Evolutionary conservation across 495 filamentous ascomycete species (phyloP).

Genomic region (Beverwykella pulmonaria): DNA sequence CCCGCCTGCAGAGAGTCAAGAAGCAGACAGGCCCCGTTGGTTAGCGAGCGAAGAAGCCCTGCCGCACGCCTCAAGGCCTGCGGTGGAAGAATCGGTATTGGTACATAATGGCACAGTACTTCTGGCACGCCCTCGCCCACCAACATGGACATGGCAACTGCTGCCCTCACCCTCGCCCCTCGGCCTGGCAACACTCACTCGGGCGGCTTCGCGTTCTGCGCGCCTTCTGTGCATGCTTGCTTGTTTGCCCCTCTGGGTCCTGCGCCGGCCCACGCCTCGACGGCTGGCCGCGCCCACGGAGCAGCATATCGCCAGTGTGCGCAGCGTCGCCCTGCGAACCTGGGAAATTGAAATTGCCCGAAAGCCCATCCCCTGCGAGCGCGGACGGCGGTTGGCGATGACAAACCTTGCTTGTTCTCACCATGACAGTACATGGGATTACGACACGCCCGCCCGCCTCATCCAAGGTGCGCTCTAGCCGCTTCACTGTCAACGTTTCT

Average conservation of each 20-base stretch:
- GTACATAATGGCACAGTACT: no score
- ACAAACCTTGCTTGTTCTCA: neutral
- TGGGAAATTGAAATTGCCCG: conserved; percentile 3
- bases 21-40: neutral
- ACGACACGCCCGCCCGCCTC: neutral
- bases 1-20: neutral
- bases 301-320: neutral
- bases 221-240: no score
- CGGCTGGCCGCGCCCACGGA: neutral
- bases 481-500: neutral
- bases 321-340: neutral
- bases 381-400: neutral
- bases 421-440: neutral
- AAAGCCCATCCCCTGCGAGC: neutral
- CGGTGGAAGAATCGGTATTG: no score
- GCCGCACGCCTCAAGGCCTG: neutral
- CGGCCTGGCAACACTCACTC: neutral
- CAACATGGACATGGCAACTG: no score
- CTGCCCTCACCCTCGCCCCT: neutral
- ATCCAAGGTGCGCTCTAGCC: neutral
- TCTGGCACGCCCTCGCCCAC: no score
- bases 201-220: no score
- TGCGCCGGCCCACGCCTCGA: neutral
- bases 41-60: conserved; percentile 1
- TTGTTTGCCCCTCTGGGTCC: neutral